Evolutionary conservation across 108 stramenopile species (phyloP), one percentile per base, ranked within the genome.

Genomic region (Cyclotella cryptica): DNA sequence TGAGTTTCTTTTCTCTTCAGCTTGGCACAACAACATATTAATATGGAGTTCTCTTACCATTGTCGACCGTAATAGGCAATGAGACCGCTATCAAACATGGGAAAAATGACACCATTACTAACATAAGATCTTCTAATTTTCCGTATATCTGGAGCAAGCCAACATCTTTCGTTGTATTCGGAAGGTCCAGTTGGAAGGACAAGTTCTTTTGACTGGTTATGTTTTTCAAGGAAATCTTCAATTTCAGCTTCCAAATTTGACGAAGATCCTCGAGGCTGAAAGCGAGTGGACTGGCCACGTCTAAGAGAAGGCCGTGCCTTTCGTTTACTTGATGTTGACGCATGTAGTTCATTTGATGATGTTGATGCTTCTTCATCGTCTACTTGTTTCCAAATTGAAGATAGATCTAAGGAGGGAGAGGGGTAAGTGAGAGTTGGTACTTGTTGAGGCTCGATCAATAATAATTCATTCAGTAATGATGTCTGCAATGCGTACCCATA

Each of bases 11-110:
- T 5, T 5, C 6, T 6, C 2, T 35, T 35, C 6, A 2, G 35
- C 6, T 5, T 35, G 4, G 35, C 2, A 35, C 35, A 35, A 35
- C 35, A 35, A 5, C 6, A 35, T 35, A 35, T 2, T 35, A n/a
- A n/a, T n/a, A n/a, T n/a, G n/a, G n/a, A n/a, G n/a, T n/a, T n/a
- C 35, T 35, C 35, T 35, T 35, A 35, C 35, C 94, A 95, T 65
- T 95, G 89, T 47, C 77, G 79, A 1, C 77, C 77, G 54, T 89
- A 91, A 74, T 84, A 95, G 15, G 88, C 66, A 43, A 88, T 81
- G 21, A 95, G 77, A 12, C 90, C 94, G 43, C 84, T 80, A 39
- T 88, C 87, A 72, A 89, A 95, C 52, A 87, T 89, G 21, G 88
- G 84, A 68, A 92, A 90, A 45, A 92, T 79, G 0, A 88, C 51